Percentiles rank a stretch among this genome's conserved stretches.
Evolutionary conservation across 1,284 basidiomycete species (phyloP).

Genomic region (Tausonia pullulans): DNA sequence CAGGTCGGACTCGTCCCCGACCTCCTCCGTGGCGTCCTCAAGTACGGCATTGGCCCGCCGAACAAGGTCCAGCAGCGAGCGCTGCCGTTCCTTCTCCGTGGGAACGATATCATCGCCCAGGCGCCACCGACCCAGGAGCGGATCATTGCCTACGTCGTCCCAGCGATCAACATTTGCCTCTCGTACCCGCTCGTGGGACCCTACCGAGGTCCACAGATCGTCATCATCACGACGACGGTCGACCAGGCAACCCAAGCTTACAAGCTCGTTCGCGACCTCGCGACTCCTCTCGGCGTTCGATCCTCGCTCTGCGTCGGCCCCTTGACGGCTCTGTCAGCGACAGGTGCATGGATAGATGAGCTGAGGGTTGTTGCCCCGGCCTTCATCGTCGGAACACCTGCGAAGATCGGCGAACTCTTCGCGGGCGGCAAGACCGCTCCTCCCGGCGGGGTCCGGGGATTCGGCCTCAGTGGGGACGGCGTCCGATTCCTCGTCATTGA

Average conservation of each 20-base stretch:
- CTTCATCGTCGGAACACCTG: constrained; percentile 91
- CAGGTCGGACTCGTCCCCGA: constrained; percentile 15
- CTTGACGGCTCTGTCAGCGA: constrained; percentile 57
- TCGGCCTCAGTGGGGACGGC: constrained; percentile 63
- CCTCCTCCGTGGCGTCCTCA: constrained; percentile 12
- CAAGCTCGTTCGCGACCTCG: constrained; percentile 80
- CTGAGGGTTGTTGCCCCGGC: constrained; percentile 59
- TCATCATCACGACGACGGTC: constrained; percentile 93
- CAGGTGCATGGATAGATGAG: constrained; percentile 77
- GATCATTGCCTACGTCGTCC: constrained; percentile 92
- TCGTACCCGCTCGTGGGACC: constrained; percentile 46
- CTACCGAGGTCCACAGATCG: constrained; percentile 68
- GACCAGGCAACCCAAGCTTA: constrained; percentile 98
- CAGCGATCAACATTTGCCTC: constrained; percentile 76
- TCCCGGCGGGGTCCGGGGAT: constrained; percentile 21
- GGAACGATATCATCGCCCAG: constrained; percentile 83
- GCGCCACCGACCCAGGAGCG: constrained; percentile 96
- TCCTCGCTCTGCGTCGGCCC: constrained; percentile 76
- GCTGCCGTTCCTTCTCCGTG: constrained; percentile 83
- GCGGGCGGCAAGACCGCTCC: constrained; percentile 43
- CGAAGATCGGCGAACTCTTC: constrained; percentile 87
- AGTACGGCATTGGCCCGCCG: constrained; percentile 64
- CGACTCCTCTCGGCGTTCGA: constrained; percentile 76
- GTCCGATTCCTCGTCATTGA: constrained; percentile 88
- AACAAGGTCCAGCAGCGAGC: constrained; percentile 98